These are phyloP conservation scores for Volvox reticuliferus DNA, from an alignment of 139 green algal genomes.

Conservation along the genomic window DNA sequence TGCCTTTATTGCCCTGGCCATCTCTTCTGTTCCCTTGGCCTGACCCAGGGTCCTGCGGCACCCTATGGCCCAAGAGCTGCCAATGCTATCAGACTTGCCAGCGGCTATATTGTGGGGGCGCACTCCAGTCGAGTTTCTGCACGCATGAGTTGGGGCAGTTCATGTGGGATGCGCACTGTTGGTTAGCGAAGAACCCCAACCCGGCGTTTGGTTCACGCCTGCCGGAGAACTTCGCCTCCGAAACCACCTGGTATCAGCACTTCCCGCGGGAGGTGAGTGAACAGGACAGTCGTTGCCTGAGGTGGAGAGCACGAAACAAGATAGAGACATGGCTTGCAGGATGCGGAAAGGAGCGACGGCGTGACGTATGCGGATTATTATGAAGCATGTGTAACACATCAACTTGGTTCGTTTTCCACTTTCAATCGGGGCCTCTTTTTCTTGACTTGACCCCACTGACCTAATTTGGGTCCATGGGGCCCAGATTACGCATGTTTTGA, in stretches of 20 bases:
- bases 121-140: neutral
- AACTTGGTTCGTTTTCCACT: no score
- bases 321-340: no score
- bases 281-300: no score
- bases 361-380: no score
- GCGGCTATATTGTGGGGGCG: neutral
- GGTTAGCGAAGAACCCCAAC: neutral
- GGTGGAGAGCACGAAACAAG: no score
- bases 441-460: no score
- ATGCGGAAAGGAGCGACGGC: no score
- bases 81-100: constrained; percentile 15
- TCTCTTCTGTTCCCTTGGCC: neutral
- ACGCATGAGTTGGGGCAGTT: neutral
- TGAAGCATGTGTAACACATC: no score
- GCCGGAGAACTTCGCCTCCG: neutral
- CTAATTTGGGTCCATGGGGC: no score
- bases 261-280: neutral
- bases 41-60: constrained; percentile 24
- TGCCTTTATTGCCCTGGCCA: no score
- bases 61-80: constrained; percentile 27
- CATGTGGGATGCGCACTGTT: neutral
- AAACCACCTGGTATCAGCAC: constrained; percentile 23
- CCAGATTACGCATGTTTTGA: no score
- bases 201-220: neutral
- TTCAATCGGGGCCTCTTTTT: no score